Evolutionary conservation across 805 yeast genomes (phyloP).

Genomic region (Wickerhamomyces bovis): DNA sequence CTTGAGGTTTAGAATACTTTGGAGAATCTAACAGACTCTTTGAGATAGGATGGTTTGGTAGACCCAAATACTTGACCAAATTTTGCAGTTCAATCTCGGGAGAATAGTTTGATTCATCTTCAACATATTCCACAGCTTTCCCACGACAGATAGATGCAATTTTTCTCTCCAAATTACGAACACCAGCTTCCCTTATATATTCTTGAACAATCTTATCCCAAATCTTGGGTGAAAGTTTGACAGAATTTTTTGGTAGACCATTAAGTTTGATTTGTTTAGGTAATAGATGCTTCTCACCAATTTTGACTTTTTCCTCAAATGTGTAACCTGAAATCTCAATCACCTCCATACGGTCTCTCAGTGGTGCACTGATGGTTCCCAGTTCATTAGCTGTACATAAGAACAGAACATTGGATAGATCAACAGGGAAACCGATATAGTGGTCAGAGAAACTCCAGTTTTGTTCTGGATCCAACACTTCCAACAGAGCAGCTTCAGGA

Average conservation of each 20-base stretch:
- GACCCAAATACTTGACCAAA: slow-evolving; percentile 63
- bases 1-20: slow-evolving; percentile 45
- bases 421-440: slow-evolving; percentile 80
- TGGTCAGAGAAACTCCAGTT: slow-evolving; percentile 73
- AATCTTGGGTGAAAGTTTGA: slow-evolving; percentile 45
- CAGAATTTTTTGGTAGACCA: slow-evolving; percentile 46
- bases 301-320: slow-evolving; percentile 65
- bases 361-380: slow-evolving; percentile 64
- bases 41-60: slow-evolving; percentile 42
- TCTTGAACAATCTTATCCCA: slow-evolving; percentile 56
- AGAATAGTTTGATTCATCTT: slow-evolving; percentile 10
- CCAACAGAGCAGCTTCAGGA: slow-evolving; percentile 84
- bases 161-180: slow-evolving; percentile 69
- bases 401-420: slow-evolving; percentile 72
- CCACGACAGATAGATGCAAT: slow-evolving; percentile 74
- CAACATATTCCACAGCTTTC: slow-evolving; percentile 64
- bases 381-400: slow-evolving; percentile 84
- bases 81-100: slow-evolving; percentile 42
- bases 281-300: slow-evolving; percentile 60
- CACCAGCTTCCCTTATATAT: slow-evolving; percentile 85
- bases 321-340: slow-evolving; percentile 77
- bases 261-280: slow-evolving; percentile 71
- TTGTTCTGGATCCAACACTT: slow-evolving; percentile 88
- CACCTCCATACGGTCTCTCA: slow-evolving; percentile 79
- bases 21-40: slow-evolving; percentile 41